Base-by-base conservation (phyloP, 2,329 filamentous ascomycete species). In the Epichloe brachyelytri region DNA sequence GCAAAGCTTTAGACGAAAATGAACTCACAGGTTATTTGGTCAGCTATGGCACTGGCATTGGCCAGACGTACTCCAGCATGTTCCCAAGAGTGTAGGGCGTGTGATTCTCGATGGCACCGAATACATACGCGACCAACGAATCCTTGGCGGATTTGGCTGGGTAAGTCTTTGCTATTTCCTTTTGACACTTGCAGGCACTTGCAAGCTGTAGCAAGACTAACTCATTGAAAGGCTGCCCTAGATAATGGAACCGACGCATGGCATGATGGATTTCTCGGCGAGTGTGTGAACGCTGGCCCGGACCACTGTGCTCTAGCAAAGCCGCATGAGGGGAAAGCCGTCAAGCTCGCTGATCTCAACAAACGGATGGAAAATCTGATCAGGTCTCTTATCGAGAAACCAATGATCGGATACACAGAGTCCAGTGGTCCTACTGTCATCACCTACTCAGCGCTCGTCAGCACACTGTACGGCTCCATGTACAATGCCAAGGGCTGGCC, bases 41-140 rank as follows among this genome's bases (percentile, higher is more conserved):
- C 34, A 74, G 71, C 53, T 77, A 77, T 52, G 75, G 75, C 17
- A 77, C 74, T 0, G 72, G 70, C 3, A 76, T 77, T 44, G 75
- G 72, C 0, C 73, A 77, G 59, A 75, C 71, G 0, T 77, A 73
- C 49, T 73, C 71, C 26, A 69, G 67, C 52, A 71, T 77, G 69
- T 77, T 76, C 40, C 74, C 1, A 56, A 67, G 19, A 69, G 68
- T 43, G 72, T 74, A 0, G 74, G 74, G 0, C 66, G 73, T 4
- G 57, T 77, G 44, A 70, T 77, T 12, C 61, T 77, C 0, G 74
- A 77, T 51, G 74, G 72, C 0, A 73, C 71, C 7, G 70, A 75
- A 54, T 73, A 73, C 50, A 68, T 74, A 3, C 64, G 62, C 7
- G 71, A 76, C 43, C 68, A 75, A 44, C 69, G 73, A 8, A 52